phyloP scores from a whole-genome alignment of 371 early-diverging fungal genomes.

The Amoeboaphelidium protococcarum region DNA sequence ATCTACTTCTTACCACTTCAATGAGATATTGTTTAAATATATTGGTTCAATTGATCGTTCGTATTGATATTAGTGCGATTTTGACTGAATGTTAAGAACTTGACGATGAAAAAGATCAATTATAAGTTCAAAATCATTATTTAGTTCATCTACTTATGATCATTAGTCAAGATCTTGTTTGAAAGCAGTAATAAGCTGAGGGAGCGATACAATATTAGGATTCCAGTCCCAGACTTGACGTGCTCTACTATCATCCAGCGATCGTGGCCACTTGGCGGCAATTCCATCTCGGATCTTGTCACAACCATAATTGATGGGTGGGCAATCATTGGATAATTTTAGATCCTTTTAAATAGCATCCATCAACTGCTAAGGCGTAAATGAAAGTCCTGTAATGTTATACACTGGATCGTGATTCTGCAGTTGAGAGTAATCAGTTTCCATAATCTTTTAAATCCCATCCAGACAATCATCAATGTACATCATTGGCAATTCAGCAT shows the following conservation, averaged over 20 bases:
- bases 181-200: too few species aligned
- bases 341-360: constrained; percentile 17
- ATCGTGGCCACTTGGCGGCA: constrained; percentile 27
- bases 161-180: too few species aligned
- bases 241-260: constrained; percentile 22
- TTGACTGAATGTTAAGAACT: too few species aligned
- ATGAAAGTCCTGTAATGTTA: constrained; percentile 24
- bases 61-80: too few species aligned
- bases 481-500: constrained; percentile 28
- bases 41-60: too few species aligned
- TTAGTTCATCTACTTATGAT: too few species aligned
- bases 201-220: constrained; percentile 19
- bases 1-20: too few species aligned
- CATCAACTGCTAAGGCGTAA: constrained; percentile 21
- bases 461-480: constrained; percentile 25
- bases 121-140: too few species aligned
- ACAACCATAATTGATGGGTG: too few species aligned
- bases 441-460: constrained; percentile 24
- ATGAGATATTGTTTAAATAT: too few species aligned
- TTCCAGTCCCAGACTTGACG: constrained; percentile 27
- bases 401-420: constrained; percentile 23
- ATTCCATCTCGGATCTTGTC: constrained; percentile 23
- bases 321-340: constrained; percentile 24
- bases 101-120: too few species aligned
- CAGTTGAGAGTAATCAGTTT: constrained; percentile 13